Evolutionary conservation across 495 filamentous ascomycete species (phyloP), one percentile per base, ranked within the genome.

Genomic region (Penicillium cataractarum): DNA sequence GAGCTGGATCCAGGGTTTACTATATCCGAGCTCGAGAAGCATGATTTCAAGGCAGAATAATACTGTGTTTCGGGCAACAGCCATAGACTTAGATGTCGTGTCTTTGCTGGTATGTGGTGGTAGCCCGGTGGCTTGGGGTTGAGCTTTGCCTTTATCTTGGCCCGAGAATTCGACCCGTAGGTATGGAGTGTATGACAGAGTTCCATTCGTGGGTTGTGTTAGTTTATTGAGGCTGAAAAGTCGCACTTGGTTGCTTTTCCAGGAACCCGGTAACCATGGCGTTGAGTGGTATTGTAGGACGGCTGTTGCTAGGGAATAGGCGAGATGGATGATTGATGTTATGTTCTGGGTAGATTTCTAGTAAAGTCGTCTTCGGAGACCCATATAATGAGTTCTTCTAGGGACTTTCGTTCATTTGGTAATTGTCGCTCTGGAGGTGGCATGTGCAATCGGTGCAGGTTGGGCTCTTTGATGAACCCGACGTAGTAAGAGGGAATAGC

Each of bases 241-340:
- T 15, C 29, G 27, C 27, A 53, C 29, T 9, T 33, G 26, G 24
- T 4, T 53, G 50, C 50, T 53, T 26, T 53, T 21, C 50, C 50
- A 33, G 24, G 19, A 29, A 33, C 33, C 26, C 2, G 50, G 50
- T 3, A 53, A 27, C 50, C 50, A 53, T 15, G 50, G 50, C 4
- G 50, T 53, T 2, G 50, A 53, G 50, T 53, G 50, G 29, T 53
- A 53, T 53, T 33, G 50, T 13, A 33, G 19, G 50, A 33, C 26
- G 24, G 50, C 50, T n/a, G 50, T 26, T 26, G 50, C 50, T 12
- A 53, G 50, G 29, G 27, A 33, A 6, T 6, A 5, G 50, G 50
- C 50, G n/a, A 53, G 19, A 32, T 33, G 5, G 24, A 26, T 26
- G 4, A 53, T 26, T 15, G 50, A n/a, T n/a, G n/a, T n/a, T n/a